Evolutionary conservation across 257 asterid genomes (phyloP), one percentile per base, ranked within the genome.

Genomic region (Leonotis leonurus): DNA sequence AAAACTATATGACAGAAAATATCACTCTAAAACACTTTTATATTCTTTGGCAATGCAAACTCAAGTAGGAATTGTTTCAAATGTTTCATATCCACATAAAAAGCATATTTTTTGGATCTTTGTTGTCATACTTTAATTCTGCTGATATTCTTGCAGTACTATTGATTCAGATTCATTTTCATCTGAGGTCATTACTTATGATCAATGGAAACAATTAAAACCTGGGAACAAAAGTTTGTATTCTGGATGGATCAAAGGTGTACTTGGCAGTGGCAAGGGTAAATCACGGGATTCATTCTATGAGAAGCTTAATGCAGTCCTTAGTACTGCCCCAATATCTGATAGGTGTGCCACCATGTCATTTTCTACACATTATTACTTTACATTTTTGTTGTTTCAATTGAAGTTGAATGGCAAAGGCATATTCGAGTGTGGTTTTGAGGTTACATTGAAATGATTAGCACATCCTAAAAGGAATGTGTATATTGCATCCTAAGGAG

Each of bases 201-300:
- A 89, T 61, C 90, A 79, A 62, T 89, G 96, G 97, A 62, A 60
- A 35, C 80, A 76, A 53, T 70, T 83, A 70, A 89, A 85, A 61
- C 84, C 99, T 21, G 86, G 76, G 74, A 67, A 75, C 22, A 81
- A 60, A 49, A 74, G 56, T 66, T 18, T 62, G 67, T 76, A 79
- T 61, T 79, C 95, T 60, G 86, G 90, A 70, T 89, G 91, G 96
- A 78, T 93, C 67, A 89, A 82, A 76, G 92, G 94, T 58, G 95
- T 82, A 59, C 72, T 93, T 68, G 76, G 37, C 29, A 77, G 80
- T 62, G 92, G 88, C 67, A 89, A 93, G 75, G 85, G 85, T 78
- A 90, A 89, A 68, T 67, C 72, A 67, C 90, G 82, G 60, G 89
- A 78, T 16, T 79, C 89, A 1, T 69, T 83, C 60, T 63, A 37